Percentiles rank a stretch among this genome's conserved stretches.
Evolutionary conservation across 495 filamentous ascomycete genomes (phyloP).

Genomic region (Staphylotrichum longicolle): DNA sequence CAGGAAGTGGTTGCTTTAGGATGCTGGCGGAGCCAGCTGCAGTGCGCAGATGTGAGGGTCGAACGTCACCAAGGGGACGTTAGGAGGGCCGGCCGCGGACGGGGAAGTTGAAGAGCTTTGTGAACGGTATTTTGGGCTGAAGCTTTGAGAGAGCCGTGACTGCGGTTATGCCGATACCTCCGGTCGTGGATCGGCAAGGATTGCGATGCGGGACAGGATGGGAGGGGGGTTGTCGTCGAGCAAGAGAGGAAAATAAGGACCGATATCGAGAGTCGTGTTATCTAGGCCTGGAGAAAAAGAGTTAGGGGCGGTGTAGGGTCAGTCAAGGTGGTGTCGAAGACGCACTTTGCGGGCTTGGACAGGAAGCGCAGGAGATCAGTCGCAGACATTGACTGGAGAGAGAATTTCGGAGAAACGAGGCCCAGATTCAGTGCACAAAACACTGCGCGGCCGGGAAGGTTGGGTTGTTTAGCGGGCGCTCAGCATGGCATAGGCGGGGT

Average conservation of each 20-base stretch:
- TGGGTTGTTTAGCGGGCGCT: not conserved
- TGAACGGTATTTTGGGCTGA: constrained; percentile 80
- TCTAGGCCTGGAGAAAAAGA: constrained; percentile 66
- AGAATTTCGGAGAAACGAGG: not conserved
- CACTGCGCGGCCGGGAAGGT: not conserved
- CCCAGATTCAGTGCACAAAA: not conserved
- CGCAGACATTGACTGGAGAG: constrained; percentile 64
- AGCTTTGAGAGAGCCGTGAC: constrained; percentile 58
- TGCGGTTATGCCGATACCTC: constrained; percentile 83
- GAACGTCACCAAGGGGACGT: constrained; percentile 63
- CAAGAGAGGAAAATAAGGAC: not conserved
- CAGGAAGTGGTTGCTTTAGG: constrained; percentile 53
- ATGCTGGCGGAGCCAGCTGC: constrained; percentile 60
- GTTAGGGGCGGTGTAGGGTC: constrained; percentile 14
- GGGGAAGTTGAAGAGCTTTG: constrained; percentile 75
- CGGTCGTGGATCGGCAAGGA: constrained; percentile 67
- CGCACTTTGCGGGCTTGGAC: constrained; percentile 91
- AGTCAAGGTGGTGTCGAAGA: not conserved
- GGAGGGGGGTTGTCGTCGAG: constrained; percentile 13
- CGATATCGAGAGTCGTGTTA: constrained; percentile 59
- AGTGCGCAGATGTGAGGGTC: constrained; percentile 37
- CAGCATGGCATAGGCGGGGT: constrained; percentile 12
- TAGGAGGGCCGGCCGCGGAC: constrained; percentile 86
- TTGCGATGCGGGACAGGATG: constrained; percentile 13
- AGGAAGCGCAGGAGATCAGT: constrained; percentile 91